Evolutionary conservation across 176 grass and related monocot genomes (phyloP).

Genomic region (Melocanna baccifera): DNA sequence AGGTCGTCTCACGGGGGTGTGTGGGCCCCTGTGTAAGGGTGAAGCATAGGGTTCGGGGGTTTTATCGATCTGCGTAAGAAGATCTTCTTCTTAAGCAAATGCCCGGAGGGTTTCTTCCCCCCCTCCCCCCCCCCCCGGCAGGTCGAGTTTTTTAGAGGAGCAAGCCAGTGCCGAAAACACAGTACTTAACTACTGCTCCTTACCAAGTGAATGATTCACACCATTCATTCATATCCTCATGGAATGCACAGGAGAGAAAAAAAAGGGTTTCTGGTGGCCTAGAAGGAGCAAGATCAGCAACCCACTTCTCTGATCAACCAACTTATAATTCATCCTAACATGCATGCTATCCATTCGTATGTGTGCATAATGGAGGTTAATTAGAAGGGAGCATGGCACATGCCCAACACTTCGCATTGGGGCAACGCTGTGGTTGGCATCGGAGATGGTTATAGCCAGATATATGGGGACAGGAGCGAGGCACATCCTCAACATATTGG

Average conservation of each 20-base stretch:
- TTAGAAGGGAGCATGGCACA: conserved; percentile 37
- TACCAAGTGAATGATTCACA: background rate
- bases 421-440: conserved; percentile 24
- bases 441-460: conserved; percentile 11
- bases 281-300: background rate
- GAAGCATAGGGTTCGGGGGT: background rate
- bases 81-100: background rate
- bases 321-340: conserved; percentile 38
- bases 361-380: conserved; percentile 2
- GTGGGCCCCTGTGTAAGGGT: background rate
- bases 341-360: conserved; percentile 16
- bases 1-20: background rate
- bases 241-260: background rate
- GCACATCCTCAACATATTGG: conserved; percentile 1
- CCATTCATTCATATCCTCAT: background rate
- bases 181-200: background rate
- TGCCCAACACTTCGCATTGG: conserved; percentile 24
- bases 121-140: fast-evolving
- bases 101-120: too few relatives aligned
- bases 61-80: background rate
- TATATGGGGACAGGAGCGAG: conserved; percentile 23
- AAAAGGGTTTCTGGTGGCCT: conserved; percentile 13
- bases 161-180: background rate
- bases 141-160: too few relatives aligned
- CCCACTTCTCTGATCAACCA: conserved; percentile 11